Evolutionary conservation across 2,329 filamentous ascomycete genomes (phyloP).

Genomic region (Hypoxylon sp.): DNA sequence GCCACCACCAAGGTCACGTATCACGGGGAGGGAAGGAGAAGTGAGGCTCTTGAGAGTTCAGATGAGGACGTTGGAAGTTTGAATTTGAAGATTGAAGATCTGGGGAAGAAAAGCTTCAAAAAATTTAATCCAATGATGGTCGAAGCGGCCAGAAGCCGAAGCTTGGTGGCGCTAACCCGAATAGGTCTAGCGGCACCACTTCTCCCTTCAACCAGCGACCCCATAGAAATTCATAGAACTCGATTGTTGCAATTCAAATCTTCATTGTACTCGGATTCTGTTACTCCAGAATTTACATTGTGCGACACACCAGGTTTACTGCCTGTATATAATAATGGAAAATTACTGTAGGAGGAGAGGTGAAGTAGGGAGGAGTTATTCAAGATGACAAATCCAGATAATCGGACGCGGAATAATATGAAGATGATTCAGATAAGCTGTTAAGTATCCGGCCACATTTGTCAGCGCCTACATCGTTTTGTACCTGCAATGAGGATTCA

Average conservation of each 20-base stretch:
- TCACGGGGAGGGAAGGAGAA: constrained; percentile 48
- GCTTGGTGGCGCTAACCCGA: constrained; percentile 48
- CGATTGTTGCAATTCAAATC: constrained; percentile 37
- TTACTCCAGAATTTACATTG: not conserved
- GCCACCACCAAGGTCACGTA: constrained; percentile 46
- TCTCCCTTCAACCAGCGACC: constrained; percentile 23
- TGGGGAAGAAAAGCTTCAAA: constrained; percentile 53
- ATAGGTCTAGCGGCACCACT: constrained; percentile 49
- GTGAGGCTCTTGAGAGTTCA: constrained; percentile 32
- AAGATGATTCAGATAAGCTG: not conserved
- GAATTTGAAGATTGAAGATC: constrained; percentile 47
- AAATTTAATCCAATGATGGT: constrained; percentile 52
- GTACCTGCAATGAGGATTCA: not conserved
- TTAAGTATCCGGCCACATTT: constrained; percentile 16
- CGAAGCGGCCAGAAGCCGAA: constrained; percentile 48
- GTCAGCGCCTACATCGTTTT: constrained; percentile 18
- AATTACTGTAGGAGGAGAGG: not conserved
- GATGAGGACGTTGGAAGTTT: constrained; percentile 39
- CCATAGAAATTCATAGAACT: constrained; percentile 54
- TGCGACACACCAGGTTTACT: not conserved
- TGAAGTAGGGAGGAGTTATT: not conserved
- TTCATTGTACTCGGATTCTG: constrained; percentile 18
- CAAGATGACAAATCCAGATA: not conserved
- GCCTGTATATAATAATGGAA: too few relatives aligned
- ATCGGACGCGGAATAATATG: not conserved